Evolutionary conservation across 305 asterid genomes (phyloP).

Genomic region (Plantago coronopus): DNA sequence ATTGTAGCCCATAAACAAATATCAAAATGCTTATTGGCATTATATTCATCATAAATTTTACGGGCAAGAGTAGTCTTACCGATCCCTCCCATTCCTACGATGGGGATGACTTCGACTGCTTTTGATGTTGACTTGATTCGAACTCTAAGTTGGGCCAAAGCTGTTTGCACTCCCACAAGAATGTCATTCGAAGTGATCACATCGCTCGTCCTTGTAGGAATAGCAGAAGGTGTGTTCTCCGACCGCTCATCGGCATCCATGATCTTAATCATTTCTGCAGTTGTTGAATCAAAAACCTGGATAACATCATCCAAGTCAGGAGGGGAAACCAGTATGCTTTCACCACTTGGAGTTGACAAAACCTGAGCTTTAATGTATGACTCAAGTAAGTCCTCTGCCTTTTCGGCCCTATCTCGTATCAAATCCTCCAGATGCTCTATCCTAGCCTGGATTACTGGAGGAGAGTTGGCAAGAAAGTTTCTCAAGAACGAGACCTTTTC

Average conservation of each 20-base stretch:
- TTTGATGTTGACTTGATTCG: not conserved
- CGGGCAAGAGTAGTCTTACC: constrained; percentile 21
- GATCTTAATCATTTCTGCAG: constrained; percentile 9
- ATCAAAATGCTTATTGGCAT: constrained; percentile 3
- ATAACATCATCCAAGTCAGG: constrained; percentile 17
- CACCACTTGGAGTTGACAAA: not conserved
- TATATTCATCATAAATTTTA: constrained; percentile 14
- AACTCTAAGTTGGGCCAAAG: not conserved
- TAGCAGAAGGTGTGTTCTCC: not conserved
- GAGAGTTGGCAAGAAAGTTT: not conserved
- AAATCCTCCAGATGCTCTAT: not conserved
- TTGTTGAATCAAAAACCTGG: constrained; percentile 4
- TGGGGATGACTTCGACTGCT: constrained; percentile 19
- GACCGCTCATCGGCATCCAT: not conserved
- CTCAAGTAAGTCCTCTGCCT: constrained; percentile 19
- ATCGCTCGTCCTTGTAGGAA: not conserved
- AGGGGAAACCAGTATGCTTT: not conserved
- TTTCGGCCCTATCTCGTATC: not conserved
- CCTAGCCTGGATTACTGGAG: not conserved
- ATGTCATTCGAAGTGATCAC: not conserved
- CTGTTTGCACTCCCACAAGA: too few species aligned
- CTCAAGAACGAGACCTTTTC: not conserved
- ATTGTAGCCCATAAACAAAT: constrained; percentile 22
- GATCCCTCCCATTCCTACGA: constrained; percentile 26
- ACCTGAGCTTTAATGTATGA: not conserved